phyloP scores from a whole-genome alignment of 2,329 filamentous ascomycete genomes.

The Daldinia sp. region DNA sequence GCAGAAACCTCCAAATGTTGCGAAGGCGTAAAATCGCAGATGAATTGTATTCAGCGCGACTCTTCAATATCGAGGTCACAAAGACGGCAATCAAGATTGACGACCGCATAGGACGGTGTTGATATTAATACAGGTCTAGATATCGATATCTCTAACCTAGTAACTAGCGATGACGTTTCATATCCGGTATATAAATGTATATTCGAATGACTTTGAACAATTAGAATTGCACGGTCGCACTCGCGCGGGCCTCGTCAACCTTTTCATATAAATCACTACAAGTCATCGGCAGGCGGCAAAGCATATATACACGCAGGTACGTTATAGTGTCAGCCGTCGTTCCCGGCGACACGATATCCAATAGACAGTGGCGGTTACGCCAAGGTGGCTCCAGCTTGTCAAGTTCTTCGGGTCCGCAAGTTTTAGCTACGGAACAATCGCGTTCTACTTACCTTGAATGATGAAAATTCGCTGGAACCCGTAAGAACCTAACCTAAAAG shows the following conservation, averaged over 20 bases:
- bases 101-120: background rate
- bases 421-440: slow-evolving; percentile 11
- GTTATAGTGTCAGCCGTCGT: slow-evolving; percentile 2
- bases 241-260: background rate
- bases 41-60: background rate
- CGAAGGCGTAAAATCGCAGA: slow-evolving; percentile 7
- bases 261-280: background rate
- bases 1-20: background rate
- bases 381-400: slow-evolving; percentile 24
- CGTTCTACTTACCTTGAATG: slow-evolving; percentile 4
- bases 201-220: background rate
- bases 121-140: background rate
- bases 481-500: slow-evolving; percentile 19
- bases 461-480: slow-evolving; percentile 9
- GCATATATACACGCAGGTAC: slow-evolving; percentile 22
- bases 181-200: background rate
- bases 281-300: slow-evolving; percentile 16
- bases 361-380: slow-evolving; percentile 24
- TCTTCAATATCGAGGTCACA: background rate
- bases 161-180: background rate
- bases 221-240: background rate
- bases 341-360: slow-evolving; percentile 25
- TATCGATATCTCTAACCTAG: too few species aligned
- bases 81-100: background rate
- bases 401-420: slow-evolving; percentile 19